Evolutionary conservation across 345 rosid species (phyloP).

Genomic region (Draba incana): DNA sequence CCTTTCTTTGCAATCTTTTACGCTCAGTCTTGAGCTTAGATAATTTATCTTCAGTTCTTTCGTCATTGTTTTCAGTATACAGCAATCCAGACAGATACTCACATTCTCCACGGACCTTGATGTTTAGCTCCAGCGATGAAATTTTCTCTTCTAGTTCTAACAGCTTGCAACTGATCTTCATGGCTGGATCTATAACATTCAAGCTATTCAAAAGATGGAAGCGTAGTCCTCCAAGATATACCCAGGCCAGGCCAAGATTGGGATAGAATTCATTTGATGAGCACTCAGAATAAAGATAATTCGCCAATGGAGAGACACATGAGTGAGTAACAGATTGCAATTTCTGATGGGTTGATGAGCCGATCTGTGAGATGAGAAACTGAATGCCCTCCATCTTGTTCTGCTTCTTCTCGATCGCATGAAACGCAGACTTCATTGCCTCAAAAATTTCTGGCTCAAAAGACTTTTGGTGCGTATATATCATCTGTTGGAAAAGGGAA

Average conservation of each 20-base stretch:
- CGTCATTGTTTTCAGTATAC: conserved; percentile 50
- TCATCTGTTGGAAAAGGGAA: conserved; percentile 69
- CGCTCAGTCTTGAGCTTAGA: conserved; percentile 57
- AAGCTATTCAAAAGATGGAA: conserved; percentile 66
- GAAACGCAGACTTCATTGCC: conserved; percentile 56
- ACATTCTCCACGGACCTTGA: conserved; percentile 80
- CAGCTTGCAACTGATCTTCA: conserved; percentile 69
- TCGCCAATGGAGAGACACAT: conserved; percentile 62
- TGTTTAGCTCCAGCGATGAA: conserved; percentile 65
- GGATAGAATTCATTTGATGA: conserved; percentile 49
- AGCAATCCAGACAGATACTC: conserved; percentile 68
- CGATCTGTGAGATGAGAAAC: conserved; percentile 54
- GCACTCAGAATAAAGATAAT: conserved; percentile 54
- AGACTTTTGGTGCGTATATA: conserved; percentile 66
- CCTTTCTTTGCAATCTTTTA: conserved; percentile 64
- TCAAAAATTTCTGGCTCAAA: conserved; percentile 62
- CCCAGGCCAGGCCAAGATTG: conserved; percentile 73
- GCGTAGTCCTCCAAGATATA: conserved; percentile 74
- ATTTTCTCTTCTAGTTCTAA: conserved; percentile 59
- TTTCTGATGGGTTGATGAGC: conserved; percentile 63
- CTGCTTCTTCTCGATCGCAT: conserved; percentile 44
- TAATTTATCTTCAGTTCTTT: conserved; percentile 46
- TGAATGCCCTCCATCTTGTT: conserved; percentile 49
- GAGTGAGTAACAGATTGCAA: conserved; percentile 51
- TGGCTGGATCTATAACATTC: conserved; percentile 79